These are phyloP conservation scores for Nothophoma quercina DNA, from an alignment of 2,329 filamentous ascomycete genomes.

Conservation along the genomic window DNA sequence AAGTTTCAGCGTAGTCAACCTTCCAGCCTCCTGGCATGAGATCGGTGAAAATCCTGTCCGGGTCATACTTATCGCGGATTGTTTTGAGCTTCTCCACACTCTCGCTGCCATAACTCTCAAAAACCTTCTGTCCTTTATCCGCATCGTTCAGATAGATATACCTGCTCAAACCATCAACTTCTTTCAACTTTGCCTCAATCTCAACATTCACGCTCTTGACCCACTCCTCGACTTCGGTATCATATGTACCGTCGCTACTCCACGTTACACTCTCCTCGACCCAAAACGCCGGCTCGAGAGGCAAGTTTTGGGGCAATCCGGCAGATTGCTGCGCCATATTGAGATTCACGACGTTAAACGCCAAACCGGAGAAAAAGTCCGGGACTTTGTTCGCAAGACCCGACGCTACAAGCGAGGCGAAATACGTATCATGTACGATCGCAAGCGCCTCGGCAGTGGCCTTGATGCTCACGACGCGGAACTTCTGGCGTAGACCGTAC, in stretches of 20 bases:
- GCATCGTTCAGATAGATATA: constrained; percentile 32
- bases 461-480: constrained; percentile 23
- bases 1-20: constrained; percentile 11
- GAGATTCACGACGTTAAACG: constrained; percentile 25
- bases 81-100: constrained; percentile 44
- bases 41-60: constrained; percentile 48
- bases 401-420: constrained; percentile 10
- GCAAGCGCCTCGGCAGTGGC: constrained; percentile 19
- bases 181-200: constrained; percentile 57
- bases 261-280: constrained; percentile 28
- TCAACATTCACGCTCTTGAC: constrained; percentile 58
- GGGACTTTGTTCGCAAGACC: constrained; percentile 19
- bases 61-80: constrained; percentile 51
- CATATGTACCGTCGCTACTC: constrained; percentile 14
- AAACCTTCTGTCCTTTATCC: constrained; percentile 49
- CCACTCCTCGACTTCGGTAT: constrained; percentile 25
- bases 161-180: constrained; percentile 48
- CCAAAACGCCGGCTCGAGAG: constrained; percentile 24
- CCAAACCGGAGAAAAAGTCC: constrained; percentile 26
- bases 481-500: constrained; percentile 25
- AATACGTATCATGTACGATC: constrained; percentile 29
- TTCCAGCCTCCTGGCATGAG: constrained; percentile 55
- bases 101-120: constrained; percentile 50
- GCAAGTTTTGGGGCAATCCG: constrained; percentile 20
- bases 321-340: constrained; percentile 17